A percentile compares a stretch with the other conserved stretches of the same genome.
These are phyloP conservation scores for Endoconidiophora polonica DNA, from an alignment of 2,329 filamentous ascomycete species.

Conservation along the genomic window DNA sequence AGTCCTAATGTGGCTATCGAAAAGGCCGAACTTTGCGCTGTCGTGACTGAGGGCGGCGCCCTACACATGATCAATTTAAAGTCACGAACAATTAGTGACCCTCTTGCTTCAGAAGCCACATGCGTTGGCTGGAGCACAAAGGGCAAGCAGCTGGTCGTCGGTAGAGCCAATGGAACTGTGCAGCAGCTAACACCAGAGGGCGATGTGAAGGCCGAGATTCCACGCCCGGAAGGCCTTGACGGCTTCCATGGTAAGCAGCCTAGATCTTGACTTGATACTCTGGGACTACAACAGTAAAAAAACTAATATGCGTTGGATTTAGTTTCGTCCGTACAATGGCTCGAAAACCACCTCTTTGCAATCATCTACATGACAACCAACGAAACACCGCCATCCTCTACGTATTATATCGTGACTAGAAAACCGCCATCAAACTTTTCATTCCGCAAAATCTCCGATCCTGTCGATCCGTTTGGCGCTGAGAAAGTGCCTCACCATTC, in stretches of 20 bases:
- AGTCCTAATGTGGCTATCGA: constrained; percentile 65
- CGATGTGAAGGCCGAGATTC: constrained; percentile 58
- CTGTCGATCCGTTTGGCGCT: constrained; percentile 55
- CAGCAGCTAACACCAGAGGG: constrained; percentile 75
- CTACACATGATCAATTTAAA: constrained; percentile 71
- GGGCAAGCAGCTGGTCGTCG: constrained; percentile 84
- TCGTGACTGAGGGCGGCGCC: constrained; percentile 66
- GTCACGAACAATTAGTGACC: constrained; percentile 44
- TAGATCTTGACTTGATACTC: background rate
- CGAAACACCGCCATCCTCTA: constrained; percentile 42
- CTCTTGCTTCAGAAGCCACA: constrained; percentile 57
- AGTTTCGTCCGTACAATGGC: constrained; percentile 74
- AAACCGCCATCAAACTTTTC: constrained; percentile 42
- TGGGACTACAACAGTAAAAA: background rate
- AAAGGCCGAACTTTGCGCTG: constrained; percentile 57
- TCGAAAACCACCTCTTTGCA: constrained; percentile 75
- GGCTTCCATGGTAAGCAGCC: constrained; percentile 46
- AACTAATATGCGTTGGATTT: constrained; percentile 13
- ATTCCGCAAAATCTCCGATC: constrained; percentile 59
- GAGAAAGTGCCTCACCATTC: constrained; percentile 59
- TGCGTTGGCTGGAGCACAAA: constrained; percentile 82
- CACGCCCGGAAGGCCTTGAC: constrained; percentile 52
- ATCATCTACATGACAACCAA: constrained; percentile 56
- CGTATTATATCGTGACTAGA: constrained; percentile 66
- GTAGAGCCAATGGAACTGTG: constrained; percentile 62